Conservation (phyloP, 805 yeast species). For the Zygotorulaspora chibaensis region DNA sequence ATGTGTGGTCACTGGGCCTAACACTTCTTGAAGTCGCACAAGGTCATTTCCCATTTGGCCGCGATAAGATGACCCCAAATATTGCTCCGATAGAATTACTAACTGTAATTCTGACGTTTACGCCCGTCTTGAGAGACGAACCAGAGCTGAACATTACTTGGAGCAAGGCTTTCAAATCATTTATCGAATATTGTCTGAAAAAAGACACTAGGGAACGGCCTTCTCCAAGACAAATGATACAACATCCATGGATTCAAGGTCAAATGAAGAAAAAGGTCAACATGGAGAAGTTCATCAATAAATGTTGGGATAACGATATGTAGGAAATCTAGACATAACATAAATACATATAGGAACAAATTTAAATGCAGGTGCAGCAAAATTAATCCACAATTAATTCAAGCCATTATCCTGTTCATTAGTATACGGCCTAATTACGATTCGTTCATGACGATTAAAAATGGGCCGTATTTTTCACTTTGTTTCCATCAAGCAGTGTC, state of each 20-base stretch:
- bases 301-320: slow-evolving; percentile 53
- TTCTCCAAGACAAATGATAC: slow-evolving; percentile 87
- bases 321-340: neutral
- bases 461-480: too few relatives aligned
- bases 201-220: slow-evolving; percentile 81
- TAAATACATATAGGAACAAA: neutral
- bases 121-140: slow-evolving; percentile 76
- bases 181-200: slow-evolving; percentile 72
- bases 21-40: slow-evolving; percentile 90
- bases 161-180: slow-evolving; percentile 79
- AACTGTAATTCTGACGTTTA: slow-evolving; percentile 72
- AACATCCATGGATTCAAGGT: slow-evolving; percentile 88
- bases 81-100: slow-evolving; percentile 85
- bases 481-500: too few relatives aligned
- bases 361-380: neutral
- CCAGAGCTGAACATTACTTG: slow-evolving; percentile 72
- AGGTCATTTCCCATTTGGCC: slow-evolving; percentile 80
- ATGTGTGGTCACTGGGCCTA: slow-evolving; percentile 94
- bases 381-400: too few relatives aligned
- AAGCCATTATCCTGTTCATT: too few relatives aligned
- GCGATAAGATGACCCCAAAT: slow-evolving; percentile 40
- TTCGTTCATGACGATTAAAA: too few relatives aligned
- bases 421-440: too few relatives aligned
- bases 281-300: slow-evolving; percentile 80
- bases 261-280: slow-evolving; percentile 68